phyloP scores from a whole-genome alignment of 805 yeast genomes.

The Maudiozyma turicensis region DNA sequence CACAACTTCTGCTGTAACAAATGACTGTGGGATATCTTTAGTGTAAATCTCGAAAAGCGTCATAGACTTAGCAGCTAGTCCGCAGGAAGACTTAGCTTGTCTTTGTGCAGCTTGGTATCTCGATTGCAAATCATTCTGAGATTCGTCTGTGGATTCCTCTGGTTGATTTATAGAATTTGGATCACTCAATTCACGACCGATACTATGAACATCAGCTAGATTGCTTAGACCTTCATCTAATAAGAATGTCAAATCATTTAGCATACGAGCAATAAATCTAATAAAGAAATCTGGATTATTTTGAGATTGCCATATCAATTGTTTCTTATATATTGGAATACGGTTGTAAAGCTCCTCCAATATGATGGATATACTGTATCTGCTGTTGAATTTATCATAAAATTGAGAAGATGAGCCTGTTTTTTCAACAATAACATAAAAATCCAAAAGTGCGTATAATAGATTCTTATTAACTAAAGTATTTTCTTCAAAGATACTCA shows the following conservation, averaged over 20 bases:
- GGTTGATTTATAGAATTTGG: not conserved
- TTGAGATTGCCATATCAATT: conserved; percentile 57
- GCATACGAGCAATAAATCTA: conserved; percentile 85
- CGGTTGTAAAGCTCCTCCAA: conserved; percentile 72
- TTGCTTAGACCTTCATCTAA: conserved; percentile 84
- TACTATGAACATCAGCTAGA: conserved; percentile 63
- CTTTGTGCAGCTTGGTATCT: conserved; percentile 57
- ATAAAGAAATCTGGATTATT: conserved; percentile 76
- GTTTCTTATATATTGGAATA: conserved; percentile 54
- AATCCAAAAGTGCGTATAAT: conserved; percentile 75
- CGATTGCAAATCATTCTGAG: conserved; percentile 46
- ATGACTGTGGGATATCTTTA: conserved; percentile 75
- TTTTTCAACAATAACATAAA: conserved; percentile 89
- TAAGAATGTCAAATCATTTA: conserved; percentile 86
- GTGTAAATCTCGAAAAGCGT: conserved; percentile 73
- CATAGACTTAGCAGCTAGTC: conserved; percentile 74
- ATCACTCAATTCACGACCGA: conserved; percentile 34
- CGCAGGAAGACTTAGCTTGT: conserved; percentile 73
- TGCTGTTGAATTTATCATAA: conserved; percentile 87
- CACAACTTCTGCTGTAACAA: conserved; percentile 80
- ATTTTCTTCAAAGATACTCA: conserved; percentile 53
- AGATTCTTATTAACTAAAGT: conserved; percentile 53
- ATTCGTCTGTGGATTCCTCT: conserved; percentile 31
- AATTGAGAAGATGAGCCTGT: conserved; percentile 94
- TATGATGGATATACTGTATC: conserved; percentile 78